Evolutionary conservation across 2,329 filamentous ascomycete species (phyloP).

Genomic region (Cytospora piceicola): DNA sequence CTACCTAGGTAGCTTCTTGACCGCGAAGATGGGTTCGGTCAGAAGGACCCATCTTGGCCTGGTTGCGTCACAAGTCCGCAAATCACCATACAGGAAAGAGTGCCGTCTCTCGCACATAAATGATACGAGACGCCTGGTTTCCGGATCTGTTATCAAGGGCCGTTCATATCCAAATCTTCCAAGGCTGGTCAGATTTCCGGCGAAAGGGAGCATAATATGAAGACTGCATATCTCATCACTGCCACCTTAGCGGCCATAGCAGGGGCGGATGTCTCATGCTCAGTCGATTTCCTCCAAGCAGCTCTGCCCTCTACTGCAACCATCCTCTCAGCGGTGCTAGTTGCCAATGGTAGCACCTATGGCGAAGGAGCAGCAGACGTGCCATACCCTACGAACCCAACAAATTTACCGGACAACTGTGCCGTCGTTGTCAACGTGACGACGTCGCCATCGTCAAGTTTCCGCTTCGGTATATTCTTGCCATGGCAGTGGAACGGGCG

Average conservation of each 20-base stretch:
- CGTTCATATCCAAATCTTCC: not conserved
- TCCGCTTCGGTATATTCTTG: slow-evolving; percentile 46
- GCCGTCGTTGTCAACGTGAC: slow-evolving; percentile 43
- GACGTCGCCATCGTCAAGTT: slow-evolving; percentile 39
- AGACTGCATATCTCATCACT: not conserved
- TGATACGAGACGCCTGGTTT: not conserved
- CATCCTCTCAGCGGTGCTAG: slow-evolving; percentile 37
- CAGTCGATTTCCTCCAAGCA: slow-evolving; percentile 31
- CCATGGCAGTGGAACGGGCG: slow-evolving; percentile 43
- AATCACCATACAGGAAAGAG: not conserved
- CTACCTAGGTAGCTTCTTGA: not conserved
- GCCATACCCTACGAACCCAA: slow-evolving; percentile 42
- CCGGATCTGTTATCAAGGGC: not conserved
- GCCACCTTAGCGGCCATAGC: not conserved
- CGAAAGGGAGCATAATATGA: slow-evolving; percentile 2
- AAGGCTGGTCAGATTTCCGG: not conserved
- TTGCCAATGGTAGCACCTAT: slow-evolving; percentile 40
- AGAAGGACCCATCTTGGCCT: not conserved
- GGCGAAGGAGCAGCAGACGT: slow-evolving; percentile 43
- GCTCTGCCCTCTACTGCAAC: slow-evolving; percentile 36
- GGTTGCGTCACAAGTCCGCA: not conserved
- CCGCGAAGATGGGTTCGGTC: not conserved
- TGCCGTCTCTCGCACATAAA: too few relatives aligned
- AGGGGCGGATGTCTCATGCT: slow-evolving; percentile 11
- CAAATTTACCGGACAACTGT: slow-evolving; percentile 44